These are phyloP conservation scores for Coriolopsis trogii DNA, from an alignment of 1,284 basidiomycete genomes.

Conservation along the genomic window DNA sequence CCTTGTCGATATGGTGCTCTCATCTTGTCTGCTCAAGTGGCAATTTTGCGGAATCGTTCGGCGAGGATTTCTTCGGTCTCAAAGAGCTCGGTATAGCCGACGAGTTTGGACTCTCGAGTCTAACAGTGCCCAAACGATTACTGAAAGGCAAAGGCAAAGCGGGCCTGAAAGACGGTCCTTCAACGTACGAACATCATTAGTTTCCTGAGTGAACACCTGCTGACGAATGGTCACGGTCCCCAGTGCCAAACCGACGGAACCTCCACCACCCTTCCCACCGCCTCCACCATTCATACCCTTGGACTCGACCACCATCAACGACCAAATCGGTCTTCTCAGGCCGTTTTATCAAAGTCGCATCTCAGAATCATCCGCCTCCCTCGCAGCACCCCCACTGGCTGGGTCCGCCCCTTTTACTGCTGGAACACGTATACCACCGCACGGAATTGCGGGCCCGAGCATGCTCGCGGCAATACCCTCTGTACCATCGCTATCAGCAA, in stretches of 20 bases:
- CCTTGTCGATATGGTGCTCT: slow-evolving; percentile 1
- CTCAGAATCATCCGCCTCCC: slow-evolving; percentile 39
- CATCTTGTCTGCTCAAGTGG: slow-evolving; percentile 51
- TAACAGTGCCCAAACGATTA: slow-evolving; percentile 80
- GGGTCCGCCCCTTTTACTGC: neutral
- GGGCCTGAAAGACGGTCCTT: slow-evolving; percentile 39
- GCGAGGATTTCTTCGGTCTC: slow-evolving; percentile 93
- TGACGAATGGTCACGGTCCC: slow-evolving; percentile 6
- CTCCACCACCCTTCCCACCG: slow-evolving; percentile 83
- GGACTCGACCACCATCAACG: slow-evolving; percentile 61
- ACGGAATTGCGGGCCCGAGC: slow-evolving; percentile 7
- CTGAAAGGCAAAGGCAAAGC: slow-evolving; percentile 69
- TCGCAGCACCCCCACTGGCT: slow-evolving; percentile 15
- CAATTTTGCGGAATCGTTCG: slow-evolving; percentile 85
- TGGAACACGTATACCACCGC: neutral
- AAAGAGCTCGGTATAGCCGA: slow-evolving; percentile 87
- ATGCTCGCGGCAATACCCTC: slow-evolving; percentile 5
- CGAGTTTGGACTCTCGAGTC: slow-evolving; percentile 81
- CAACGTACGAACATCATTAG: slow-evolving; percentile 46
- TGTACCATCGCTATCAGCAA: slow-evolving; percentile 1
- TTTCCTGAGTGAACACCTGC: neutral
- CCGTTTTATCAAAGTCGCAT: slow-evolving; percentile 73
- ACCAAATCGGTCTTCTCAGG: slow-evolving; percentile 86
- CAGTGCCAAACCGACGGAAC: slow-evolving; percentile 71
- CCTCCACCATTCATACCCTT: slow-evolving; percentile 83